Base-by-base conservation (phyloP, 768 basidiomycete species). In the Serendipita sp. region DNA sequence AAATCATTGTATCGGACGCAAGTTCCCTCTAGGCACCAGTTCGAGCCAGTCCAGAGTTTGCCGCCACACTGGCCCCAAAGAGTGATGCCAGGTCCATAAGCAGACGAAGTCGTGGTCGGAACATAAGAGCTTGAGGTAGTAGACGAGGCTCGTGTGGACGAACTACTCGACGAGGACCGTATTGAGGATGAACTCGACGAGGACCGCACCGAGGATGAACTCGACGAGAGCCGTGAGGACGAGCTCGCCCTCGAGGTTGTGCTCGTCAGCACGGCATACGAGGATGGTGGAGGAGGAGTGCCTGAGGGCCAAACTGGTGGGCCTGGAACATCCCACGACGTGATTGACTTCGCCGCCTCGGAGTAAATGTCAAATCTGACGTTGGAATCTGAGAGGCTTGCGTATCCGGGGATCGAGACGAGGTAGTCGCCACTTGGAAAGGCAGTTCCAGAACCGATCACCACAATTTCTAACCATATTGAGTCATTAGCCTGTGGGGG, bases 351-450 rank as follows among this genome's bases (percentile, higher is more conserved):
- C 9, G 53, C 53, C 11, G 53, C 53, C n/a, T 58, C 53, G n/a
- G 22, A 24, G 53, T 58, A 58, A 31, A 58, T 58, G 31, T 58
- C 53, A n/a, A 58, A 26, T 33, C 28, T 58, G 53, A 58, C 53
- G n/a, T 58, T 58, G 17, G 53, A 26, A 58, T 58, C 53, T 22
- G 53, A 58, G 53, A 58, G 53, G 17, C 31, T 58, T 13, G 5
- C 4, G 53, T 58, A 38, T 0, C 64, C 64, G 33, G 66, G 61
- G 31, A 64, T 66, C 31, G 63, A 48, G n/a, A 66, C 65, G 22
- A 58, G 64, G 44, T 65, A 65, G 4, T 14, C 13, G 4, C 42
- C 3, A 31, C 58, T 48, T 20, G 63, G 65, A 20, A 45, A 61
- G 14, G 63, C 42, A 5, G 60, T 61, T 17, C 63, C 65, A 42